Base-by-base conservation (phyloP, 139 green algal genomes). In the Klebsormidium nitens region DNA sequence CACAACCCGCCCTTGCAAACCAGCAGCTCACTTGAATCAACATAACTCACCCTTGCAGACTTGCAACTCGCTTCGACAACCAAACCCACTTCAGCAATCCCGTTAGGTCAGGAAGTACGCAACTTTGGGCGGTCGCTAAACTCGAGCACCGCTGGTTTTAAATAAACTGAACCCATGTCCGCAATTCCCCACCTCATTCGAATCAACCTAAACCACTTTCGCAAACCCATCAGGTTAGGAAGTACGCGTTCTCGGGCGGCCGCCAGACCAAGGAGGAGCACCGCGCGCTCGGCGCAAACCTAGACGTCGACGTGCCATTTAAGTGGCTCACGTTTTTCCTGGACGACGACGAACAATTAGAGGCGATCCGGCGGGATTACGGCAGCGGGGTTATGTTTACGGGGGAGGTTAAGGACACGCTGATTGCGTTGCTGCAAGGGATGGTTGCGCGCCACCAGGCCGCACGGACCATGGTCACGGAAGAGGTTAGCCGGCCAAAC, bases 321-420 rank as follows among this genome's bases (percentile, higher is more conserved):
- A 96, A 97, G 84, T 99, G 92, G 76, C 87, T 99, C 46, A 91
- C 92, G 69, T 99, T 98, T 74, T 97, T 98, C 85, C 49, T 97
- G 72, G 90, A 96, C 36, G 93, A 97, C 76, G 92, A 97, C 58
- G 82, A 66, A 0, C 61, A 85, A 73, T 84, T 97, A 50, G 70
- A 72, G 26, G 8, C 83, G 38, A 96, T 97, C 74, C 52, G 63
- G 35, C 60, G 79, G 56, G 88, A 95, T 66, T 99, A 99, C 71
- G 74, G 71, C 32, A 69, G 77, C 23, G 93, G 93, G 0, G 59
- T 73, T 11, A 96, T 99, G 93, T 81, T 98, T 26, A 96, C 89
- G 1, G 93, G 93, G 6, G 89, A 97, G 63, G 85, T 98, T 57
- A 99, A 99, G 78, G 80, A 67, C 2, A 81, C 90, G 77, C 83